Percentiles rank a stretch among this genome's conserved stretches.
Conservation (phyloP, 1,284 basidiomycete genomes). For the Vanrija pseudolonga region DNA sequence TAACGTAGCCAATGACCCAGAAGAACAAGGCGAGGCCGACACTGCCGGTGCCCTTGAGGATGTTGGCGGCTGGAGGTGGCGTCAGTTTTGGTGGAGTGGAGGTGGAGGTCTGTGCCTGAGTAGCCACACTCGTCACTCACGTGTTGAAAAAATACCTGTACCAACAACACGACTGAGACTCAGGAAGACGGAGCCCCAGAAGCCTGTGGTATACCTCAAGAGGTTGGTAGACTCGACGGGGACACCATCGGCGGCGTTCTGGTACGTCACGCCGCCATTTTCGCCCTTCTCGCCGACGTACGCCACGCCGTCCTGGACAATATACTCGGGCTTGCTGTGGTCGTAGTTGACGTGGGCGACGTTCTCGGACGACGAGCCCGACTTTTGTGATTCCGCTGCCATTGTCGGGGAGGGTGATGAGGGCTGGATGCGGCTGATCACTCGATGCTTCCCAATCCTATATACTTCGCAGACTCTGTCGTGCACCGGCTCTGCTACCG, state of each 20-base stretch:
- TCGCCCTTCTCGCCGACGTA: conserved; percentile 14
- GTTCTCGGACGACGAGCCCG: no score
- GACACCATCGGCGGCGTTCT: conserved; percentile 20
- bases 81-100: conserved; percentile 2
- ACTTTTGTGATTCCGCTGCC: no score
- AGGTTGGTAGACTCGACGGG: conserved; percentile 21
- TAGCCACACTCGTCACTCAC: no score
- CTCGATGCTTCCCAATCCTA: no score
- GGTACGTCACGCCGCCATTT: conserved; percentile 15
- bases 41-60: conserved; percentile 18
- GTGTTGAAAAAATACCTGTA: conserved; percentile 28
- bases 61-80: conserved; percentile 13
- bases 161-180: conserved; percentile 26
- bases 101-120: no score
- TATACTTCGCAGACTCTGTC: no score
- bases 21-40: conserved; percentile 27
- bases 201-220: conserved; percentile 21
- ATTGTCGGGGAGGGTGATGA: no score
- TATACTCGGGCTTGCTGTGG: not conserved
- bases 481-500: no score
- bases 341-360: no score
- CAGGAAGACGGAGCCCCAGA: conserved; percentile 17
- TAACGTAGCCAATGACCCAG: conserved; percentile 26
- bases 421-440: no score
- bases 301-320: not conserved